Base-by-base conservation (phyloP, 352 stramenopile species). In the Blastocystis sp. region DNA sequence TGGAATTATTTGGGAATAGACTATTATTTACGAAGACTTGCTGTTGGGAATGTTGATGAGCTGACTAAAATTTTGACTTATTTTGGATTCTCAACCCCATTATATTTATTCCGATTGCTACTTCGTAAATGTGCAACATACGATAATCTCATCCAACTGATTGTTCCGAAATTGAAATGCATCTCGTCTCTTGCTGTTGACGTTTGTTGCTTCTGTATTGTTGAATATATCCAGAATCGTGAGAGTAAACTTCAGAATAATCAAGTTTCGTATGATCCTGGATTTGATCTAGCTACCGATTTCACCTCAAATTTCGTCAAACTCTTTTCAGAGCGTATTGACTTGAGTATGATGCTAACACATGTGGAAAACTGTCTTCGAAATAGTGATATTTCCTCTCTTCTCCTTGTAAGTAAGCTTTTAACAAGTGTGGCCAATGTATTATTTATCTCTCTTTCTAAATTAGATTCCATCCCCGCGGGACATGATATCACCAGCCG, bases 71-170 rank as follows among this genome's bases (percentile, higher is more conserved):
- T 54, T 27, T 57, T 84, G 42, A 68, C 56, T 22, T 84, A 51
- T 40, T 84, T 66, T 30, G 24, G 44, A 24, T 84, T 69, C 33
- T 54, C 73, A 30, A 66, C 42, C 0, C 73, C 73, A 3, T 7
- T 84, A 1, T 84, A 69, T 57, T 66, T 84, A n/a, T 84, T 84
- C 56, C 73, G 73, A 11, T 44, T 48, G 13, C 27, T 84, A 27
- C 48, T 84, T 22, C 59, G 33, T 37, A 84, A 84, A n/a, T 84
- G 73, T 57, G 68, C 73, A 30, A 84, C 73, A 15, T 84, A 69
- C 33, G 73, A 66, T 27, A 84, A 84, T 56, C 27, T 84, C 4
- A 84, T 60, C 15, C 17, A 22, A 27, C 44, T 84, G 15, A 66
- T 84, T 22, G 33, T 84, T n/a, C 73, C 73, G 1, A 35, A 84